Evolutionary conservation across 164 flowering plant genomes (phyloP), one percentile per base, ranked within the genome.

Genomic region (Piper longum): DNA sequence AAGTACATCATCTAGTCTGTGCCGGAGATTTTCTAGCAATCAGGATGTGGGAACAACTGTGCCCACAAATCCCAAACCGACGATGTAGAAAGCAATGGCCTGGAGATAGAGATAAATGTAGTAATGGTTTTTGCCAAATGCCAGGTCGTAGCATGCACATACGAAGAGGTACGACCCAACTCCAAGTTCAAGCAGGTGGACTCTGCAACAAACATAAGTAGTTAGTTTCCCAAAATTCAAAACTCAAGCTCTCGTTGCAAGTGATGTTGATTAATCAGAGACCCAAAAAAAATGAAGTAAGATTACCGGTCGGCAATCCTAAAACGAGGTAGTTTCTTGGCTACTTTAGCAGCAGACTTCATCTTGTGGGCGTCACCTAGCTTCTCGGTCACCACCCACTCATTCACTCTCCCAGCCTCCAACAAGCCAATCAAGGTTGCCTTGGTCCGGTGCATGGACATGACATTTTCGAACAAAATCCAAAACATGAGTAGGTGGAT

Each of bases 381-480:
- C 72, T 93, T 93, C 67, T 90, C 99, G 13, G 99, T 95, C 58
- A 95, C 99, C 65, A 91, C 87, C 99, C 99, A 95, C 67, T 95
- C 99, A 61, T 95, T 95, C 54, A 76, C 97, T 59, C 97, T 79
- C 7, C 93, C 93, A 6, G 89, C 79, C 67, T 90, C 99, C 0
- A 90, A 67, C 18, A 93, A 79, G 11, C 99, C 99, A 12, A 93
- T 93, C 18, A 93, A 66, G 11, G 97, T 82, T 1, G 95, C 99
- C 79, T 93, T 93, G 0, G 97, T 87, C 5, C 99, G 83, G 81
- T 93, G 99, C 68, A 90, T 67, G 4, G 99, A 87, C 99, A 93
- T 93, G 62, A 93, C 99, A 74, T 93, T 93, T 82, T 95, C 99
- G 56, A 95, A 95, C 39, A 88, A 79, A 59, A 95, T 83, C 99